A percentile compares a stretch with the other conserved stretches of the same genome.
phyloP scores from a whole-genome alignment of 225 moss, liverwort and hornwort genomes.

The Straminergon stramineum region DNA sequence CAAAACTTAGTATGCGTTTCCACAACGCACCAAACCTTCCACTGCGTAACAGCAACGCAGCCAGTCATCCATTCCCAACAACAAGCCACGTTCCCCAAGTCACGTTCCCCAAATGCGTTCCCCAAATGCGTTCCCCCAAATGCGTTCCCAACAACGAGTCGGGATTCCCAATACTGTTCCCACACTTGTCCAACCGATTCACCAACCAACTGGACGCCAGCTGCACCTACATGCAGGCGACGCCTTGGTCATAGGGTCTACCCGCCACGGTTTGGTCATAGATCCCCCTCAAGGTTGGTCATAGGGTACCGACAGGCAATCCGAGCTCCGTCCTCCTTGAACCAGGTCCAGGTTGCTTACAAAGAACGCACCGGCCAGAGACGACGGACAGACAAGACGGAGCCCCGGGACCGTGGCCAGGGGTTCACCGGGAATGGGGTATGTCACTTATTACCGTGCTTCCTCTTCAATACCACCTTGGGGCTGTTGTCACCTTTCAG shows the following conservation, averaged over 20 bases:
- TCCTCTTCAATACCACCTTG: not conserved
- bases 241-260: not conserved
- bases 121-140: not conserved
- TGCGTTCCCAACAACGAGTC: not conserved
- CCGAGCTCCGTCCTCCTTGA: not conserved
- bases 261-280: not conserved
- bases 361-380: constrained; percentile 11
- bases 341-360: constrained; percentile 1
- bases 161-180: not conserved
- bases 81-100: not conserved
- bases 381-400: not conserved
- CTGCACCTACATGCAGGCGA: not conserved
- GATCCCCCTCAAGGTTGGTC: not conserved
- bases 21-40: not conserved
- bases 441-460: not conserved
- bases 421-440: not conserved
- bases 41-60: not conserved
- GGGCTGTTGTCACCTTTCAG: too few relatives aligned
- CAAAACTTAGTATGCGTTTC: not conserved
- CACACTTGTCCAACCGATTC: not conserved
- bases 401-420: not conserved
- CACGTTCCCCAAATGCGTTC: too few relatives aligned
- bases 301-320: not conserved
- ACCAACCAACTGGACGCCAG: constrained; percentile 1
- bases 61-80: not conserved